Evolutionary conservation across 768 basidiomycete species (phyloP), one percentile per base, ranked within the genome.

Genomic region (Pulveroboletus ravenelii): DNA sequence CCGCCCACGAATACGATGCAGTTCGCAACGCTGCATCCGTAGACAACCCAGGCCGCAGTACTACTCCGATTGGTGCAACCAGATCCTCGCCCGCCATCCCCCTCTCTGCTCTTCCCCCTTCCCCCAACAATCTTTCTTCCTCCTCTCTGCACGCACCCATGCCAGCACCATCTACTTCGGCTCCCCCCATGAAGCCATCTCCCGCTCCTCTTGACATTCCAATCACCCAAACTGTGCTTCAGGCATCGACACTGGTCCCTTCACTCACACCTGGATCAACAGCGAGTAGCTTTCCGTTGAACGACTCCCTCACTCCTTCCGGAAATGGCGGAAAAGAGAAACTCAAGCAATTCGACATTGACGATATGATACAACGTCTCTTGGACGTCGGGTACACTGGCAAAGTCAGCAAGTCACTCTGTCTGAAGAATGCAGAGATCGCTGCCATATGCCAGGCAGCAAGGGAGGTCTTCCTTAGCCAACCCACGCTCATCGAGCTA

Each of bases 361-460:
- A 98, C 71, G 94, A 97, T 69, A 96, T 98, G 89, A 98, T 99
- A 63, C 85, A 89, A 64, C 84, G 95, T 45, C 79, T 99, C 41
- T 77, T 99, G 57, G 94, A 97, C 60, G 93, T 96, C 7, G 96
- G 95, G 5, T 99, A 98, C 68, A 91, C 89, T 6, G 95, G 94
- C 68, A 99, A 98, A 80, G 89, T 97, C 58, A 92, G 87, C 77
- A 98, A 96, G 70, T 89, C 90, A 30, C 79, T 90, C 62, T 94
- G 83, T 74, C 78, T 99, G 53, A 99, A 98, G 78, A 98, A 96
- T 67, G 80, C 85, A 23, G 96, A 99, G 74, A 96, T 98, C 61
- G 85, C 87, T 17, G 84, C 89, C 31, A 87, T 99, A 53, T 99
- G 96, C 71, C 82, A 89, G 56, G 92, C 94, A 30, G 95, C 95